These are phyloP conservation scores for Penicillium soppii DNA, from an alignment of 495 filamentous ascomycete genomes.

Conservation along the genomic window DNA sequence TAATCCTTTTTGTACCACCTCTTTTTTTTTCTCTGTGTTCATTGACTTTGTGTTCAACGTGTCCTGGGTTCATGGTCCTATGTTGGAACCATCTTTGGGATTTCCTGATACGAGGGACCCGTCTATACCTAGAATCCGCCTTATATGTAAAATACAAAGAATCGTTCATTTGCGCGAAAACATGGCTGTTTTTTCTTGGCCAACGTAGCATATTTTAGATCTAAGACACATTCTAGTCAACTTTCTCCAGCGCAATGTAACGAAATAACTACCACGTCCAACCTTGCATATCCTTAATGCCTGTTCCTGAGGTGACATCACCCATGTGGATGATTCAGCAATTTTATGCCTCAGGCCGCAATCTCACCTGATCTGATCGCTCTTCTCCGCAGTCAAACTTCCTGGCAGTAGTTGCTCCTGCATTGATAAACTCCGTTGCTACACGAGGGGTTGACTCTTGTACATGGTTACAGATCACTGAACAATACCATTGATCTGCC, in stretches of 20 bases:
- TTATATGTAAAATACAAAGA: constrained; percentile 34
- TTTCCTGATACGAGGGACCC: background rate
- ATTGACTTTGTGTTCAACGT: constrained; percentile 29
- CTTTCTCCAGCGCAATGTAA: no score
- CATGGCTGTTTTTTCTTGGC: background rate
- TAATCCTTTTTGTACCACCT: constrained; percentile 28
- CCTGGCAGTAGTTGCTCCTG: constrained; percentile 6
- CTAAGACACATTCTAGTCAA: no score
- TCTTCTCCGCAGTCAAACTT: constrained; percentile 37
- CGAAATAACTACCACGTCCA: no score
- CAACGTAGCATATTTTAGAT: no score
- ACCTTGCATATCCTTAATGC: background rate
- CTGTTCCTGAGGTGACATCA: constrained; percentile 18
- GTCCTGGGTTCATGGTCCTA: constrained; percentile 26
- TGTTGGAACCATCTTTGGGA: constrained; percentile 12
- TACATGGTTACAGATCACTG: constrained; percentile 2
- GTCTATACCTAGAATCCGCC: constrained; percentile 24
- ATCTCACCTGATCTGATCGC: constrained; percentile 32
- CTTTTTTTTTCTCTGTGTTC: constrained; percentile 26
- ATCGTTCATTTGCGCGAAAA: constrained; percentile 15
- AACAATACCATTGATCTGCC: constrained; percentile 11
- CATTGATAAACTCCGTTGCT: constrained; percentile 2
- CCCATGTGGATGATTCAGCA: constrained; percentile 20
- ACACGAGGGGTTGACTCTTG: constrained; percentile 3
- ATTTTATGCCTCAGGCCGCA: constrained; percentile 12